These are phyloP conservation scores for Tetrastigma voinierianum DNA, from an alignment of 164 flowering plant genomes.

Conservation along the genomic window DNA sequence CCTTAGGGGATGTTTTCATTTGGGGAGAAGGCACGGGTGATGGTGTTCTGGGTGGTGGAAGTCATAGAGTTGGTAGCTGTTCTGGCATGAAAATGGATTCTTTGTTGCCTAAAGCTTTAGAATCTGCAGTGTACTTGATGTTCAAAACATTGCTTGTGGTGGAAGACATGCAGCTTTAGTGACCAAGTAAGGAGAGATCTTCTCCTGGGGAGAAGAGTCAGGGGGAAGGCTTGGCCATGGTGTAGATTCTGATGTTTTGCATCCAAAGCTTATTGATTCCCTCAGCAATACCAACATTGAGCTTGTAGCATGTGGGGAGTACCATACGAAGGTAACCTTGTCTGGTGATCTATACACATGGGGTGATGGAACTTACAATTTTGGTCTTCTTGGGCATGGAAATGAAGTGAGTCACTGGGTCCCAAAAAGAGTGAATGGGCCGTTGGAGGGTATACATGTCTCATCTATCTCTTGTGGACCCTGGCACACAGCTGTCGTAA, in stretches of 20 bases:
- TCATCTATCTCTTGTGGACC: constrained; percentile 95
- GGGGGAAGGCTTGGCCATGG: constrained; percentile 99
- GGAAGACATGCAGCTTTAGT: constrained; percentile 90
- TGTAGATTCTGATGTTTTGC: constrained; percentile 87
- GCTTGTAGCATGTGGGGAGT: constrained; percentile 94
- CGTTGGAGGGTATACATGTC: constrained; percentile 92
- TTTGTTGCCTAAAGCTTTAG: constrained; percentile 81
- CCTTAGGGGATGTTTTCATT: constrained; percentile 93
- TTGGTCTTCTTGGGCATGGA: constrained; percentile 93
- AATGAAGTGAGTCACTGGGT: constrained; percentile 97
- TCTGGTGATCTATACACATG: constrained; percentile 97
- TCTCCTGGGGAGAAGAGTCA: constrained; percentile 97
- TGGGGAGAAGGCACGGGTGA: constrained; percentile 98
- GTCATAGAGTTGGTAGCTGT: constrained; percentile 54
- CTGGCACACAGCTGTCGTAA: constrained; percentile 98
- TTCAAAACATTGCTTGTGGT: constrained; percentile 97
- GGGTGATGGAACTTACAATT: constrained; percentile 92
- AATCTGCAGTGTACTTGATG: constrained; percentile 97
- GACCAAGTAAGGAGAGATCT: constrained; percentile 94
- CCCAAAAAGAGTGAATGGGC: constrained; percentile 91
- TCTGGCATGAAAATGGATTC: constrained; percentile 74
- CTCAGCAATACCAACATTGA: constrained; percentile 79
- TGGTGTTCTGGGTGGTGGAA: constrained; percentile 86
- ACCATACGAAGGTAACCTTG: constrained; percentile 91
- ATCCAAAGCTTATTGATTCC: constrained; percentile 92